Percentiles rank a stretch among this genome's conserved stretches.
phyloP scores from a whole-genome alignment of 495 filamentous ascomycete genomes.

The Xylaria longipes region DNA sequence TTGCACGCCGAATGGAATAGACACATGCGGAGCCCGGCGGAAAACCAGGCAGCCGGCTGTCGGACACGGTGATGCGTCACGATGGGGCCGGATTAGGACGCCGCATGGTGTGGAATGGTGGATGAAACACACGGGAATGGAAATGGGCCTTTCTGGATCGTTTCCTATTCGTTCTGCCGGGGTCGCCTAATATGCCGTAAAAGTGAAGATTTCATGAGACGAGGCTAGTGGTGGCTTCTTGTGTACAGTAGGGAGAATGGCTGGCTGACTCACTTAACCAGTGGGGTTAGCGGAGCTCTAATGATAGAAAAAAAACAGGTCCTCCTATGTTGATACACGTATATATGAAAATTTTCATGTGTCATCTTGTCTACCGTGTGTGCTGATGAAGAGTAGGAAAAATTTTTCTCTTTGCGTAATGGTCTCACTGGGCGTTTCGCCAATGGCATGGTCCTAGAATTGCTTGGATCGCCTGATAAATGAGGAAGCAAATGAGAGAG shows the following conservation, averaged over 20 bases:
- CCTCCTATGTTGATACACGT: neutral
- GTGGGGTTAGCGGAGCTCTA: constrained; percentile 21
- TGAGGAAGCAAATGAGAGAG: neutral
- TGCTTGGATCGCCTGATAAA: constrained; percentile 15
- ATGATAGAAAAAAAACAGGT: constrained; percentile 11
- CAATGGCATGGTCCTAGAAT: constrained; percentile 13
- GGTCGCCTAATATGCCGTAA: neutral
- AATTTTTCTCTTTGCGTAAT: constrained; percentile 8
- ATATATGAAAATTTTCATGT: neutral
- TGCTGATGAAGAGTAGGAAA: constrained; percentile 15
- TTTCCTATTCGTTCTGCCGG: constrained; percentile 22
- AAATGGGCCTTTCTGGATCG: constrained; percentile 20
- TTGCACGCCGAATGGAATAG: constrained; percentile 1
- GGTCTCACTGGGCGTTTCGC: constrained; percentile 22
- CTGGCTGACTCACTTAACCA: constrained; percentile 25
- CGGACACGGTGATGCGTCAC: constrained; percentile 18
- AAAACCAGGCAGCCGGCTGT: constrained; percentile 1
- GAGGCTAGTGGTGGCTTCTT: constrained; percentile 10
- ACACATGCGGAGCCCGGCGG: constrained; percentile 8
- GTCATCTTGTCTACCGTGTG: constrained; percentile 12
- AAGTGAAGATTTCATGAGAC: constrained; percentile 6
- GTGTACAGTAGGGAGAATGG: neutral
- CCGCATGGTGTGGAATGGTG: constrained; percentile 23
- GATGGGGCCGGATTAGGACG: constrained; percentile 16
- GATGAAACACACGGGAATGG: constrained; percentile 26